Percentiles rank a stretch among this genome's conserved stretches.
Conservation (phyloP, 768 basidiomycete species). For the Chalciporus pseudorubinellus region DNA sequence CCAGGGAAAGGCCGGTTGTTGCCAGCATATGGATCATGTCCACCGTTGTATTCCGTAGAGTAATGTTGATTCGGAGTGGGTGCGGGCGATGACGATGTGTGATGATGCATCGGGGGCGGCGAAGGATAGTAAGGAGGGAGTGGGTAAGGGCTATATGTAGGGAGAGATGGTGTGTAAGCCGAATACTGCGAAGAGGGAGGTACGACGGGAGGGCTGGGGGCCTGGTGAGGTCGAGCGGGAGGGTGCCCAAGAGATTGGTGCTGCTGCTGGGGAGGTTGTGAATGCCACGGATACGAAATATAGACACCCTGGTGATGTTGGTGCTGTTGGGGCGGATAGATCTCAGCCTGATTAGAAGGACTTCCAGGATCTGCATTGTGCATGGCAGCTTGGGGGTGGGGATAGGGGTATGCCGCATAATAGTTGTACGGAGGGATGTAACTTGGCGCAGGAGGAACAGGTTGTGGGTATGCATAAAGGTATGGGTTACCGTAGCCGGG, state of each 20-base stretch:
- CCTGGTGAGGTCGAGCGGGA: slow-evolving; percentile 37
- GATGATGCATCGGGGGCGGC: slow-evolving; percentile 29
- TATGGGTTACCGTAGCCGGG: slow-evolving; percentile 33
- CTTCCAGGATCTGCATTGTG: slow-evolving; percentile 38
- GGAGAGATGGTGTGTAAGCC: slow-evolving; percentile 30
- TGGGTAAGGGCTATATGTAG: slow-evolving; percentile 37
- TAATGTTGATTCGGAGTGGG: slow-evolving; percentile 29
- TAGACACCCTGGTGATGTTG: slow-evolving; percentile 24
- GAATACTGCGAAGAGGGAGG: slow-evolving; percentile 34
- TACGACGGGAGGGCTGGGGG: slow-evolving; percentile 29
- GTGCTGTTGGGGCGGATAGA: slow-evolving; percentile 32
- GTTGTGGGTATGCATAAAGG: slow-evolving; percentile 43
- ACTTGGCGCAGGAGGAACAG: slow-evolving; percentile 33
- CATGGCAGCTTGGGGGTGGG: slow-evolving; percentile 43
- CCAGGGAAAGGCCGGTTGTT: slow-evolving; percentile 27
- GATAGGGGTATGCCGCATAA: slow-evolving; percentile 50
- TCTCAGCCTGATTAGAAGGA: slow-evolving; percentile 29
- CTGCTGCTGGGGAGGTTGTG: slow-evolving; percentile 27
- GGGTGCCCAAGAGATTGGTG: slow-evolving; percentile 35
- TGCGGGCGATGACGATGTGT: slow-evolving; percentile 26
- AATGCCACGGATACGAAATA: slow-evolving; percentile 34
- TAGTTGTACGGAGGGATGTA: slow-evolving; percentile 42
- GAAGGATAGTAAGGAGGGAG: slow-evolving; percentile 34
- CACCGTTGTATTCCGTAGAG: slow-evolving; percentile 28
- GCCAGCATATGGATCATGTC: slow-evolving; percentile 24